Evolutionary conservation across 306 rosid genomes (phyloP), one percentile per base, ranked within the genome.

Genomic region (Vigna nakashimae): DNA sequence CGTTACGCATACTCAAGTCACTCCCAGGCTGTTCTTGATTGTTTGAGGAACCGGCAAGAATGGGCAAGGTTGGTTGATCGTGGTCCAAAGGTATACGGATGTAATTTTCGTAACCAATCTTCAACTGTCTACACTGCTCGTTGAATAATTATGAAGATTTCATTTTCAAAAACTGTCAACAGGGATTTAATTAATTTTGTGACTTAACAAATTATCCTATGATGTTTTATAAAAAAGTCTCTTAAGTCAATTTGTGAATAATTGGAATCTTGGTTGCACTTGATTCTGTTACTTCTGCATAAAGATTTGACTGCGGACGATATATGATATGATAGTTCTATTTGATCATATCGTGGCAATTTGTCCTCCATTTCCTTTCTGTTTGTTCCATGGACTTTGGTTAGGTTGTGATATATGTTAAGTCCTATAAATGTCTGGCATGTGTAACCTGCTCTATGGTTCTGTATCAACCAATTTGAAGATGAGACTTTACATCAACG

Each of bases 21-120:
- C 73, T 95, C 98, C 58, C 98, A 95, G 83, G 98, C 98, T 67
- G 98, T 95, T 87, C 93, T 95, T 73, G 98, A 95, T 86, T 92
- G 98, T 86, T 84, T 92, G 82, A 88, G 97, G 86, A 95, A 95
- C 79, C 91, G 96, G 48, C 96, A 86, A 75, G 98, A 91, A 87
- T 95, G 99, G 99, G 98, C 99, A 45, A 89, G 93, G 62, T 78
- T 95, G 88, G 98, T 92, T 67, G 97, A 95, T 79, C 98, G 98
- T 49, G 98, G 98, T 84, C 98, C 98, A 6, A 95, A 95, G 98
- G 99, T 95, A 91, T 36, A 83, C 17, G 43, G 57, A 46, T 52
- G 63, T 75, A 52, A 56, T 75, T 49, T 43, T 60, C 55, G 12
- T 55, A 9, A 65, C 73, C 28, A 50, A 34, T 76, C 51, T 38